Conservation (phyloP, 2,329 filamentous ascomycete genomes). For the Curvularia sp. region DNA sequence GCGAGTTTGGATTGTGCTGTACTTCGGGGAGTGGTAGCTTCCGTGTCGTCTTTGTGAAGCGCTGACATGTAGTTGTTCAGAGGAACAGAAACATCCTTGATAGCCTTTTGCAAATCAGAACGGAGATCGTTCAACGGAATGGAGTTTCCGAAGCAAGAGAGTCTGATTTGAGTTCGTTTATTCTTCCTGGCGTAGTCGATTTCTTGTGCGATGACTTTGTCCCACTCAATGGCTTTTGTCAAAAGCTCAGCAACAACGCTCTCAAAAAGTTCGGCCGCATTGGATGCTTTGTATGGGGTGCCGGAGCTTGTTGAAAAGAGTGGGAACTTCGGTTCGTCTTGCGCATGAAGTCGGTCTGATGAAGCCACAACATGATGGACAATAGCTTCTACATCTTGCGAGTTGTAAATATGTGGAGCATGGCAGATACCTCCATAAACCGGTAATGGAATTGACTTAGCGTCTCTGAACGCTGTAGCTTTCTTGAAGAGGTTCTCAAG, state of each 20-base stretch:
- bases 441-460: conserved; percentile 31
- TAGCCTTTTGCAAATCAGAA: neutral
- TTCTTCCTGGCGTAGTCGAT: conserved; percentile 14
- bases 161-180: neutral
- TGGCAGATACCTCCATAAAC: conserved; percentile 42
- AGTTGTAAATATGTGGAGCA: conserved; percentile 38
- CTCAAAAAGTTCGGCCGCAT: conserved; percentile 26
- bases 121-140: conserved; percentile 31
- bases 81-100: neutral
- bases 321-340: conserved; percentile 49
- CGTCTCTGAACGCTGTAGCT: conserved; percentile 30
- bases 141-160: conserved; percentile 29
- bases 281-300: conserved; percentile 20
- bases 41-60: neutral
- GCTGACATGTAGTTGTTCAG: conserved; percentile 9
- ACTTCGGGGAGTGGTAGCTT: conserved; percentile 2
- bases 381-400: conserved; percentile 37
- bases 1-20: conserved; percentile 31
- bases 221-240: conserved; percentile 27
- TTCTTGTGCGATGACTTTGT: conserved; percentile 25
- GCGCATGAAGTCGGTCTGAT: conserved; percentile 33
- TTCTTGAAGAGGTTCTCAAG: conserved; percentile 35
- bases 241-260: conserved; percentile 26
- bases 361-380: conserved; percentile 32
- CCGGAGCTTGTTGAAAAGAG: conserved; percentile 63